A percentile compares a stretch with the other conserved stretches of the same genome.
phyloP scores from a whole-genome alignment of 495 filamentous ascomycete species.

The Penicillium mononematosum region DNA sequence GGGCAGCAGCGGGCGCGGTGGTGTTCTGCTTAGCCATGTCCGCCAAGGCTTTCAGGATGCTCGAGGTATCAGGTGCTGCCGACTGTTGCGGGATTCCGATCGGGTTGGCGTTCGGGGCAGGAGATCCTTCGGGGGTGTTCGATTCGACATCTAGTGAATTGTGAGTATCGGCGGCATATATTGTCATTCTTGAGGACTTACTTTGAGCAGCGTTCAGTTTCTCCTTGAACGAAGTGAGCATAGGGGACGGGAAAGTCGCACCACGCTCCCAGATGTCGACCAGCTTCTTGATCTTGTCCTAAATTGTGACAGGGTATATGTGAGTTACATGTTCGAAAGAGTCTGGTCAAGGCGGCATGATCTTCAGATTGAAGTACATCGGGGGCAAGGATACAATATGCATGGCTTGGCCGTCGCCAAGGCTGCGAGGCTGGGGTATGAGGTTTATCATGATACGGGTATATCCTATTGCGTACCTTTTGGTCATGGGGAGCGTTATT shows the following conservation, averaged over 20 bases:
- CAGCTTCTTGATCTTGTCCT: conserved; percentile 96
- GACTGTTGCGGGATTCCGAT: conserved; percentile 36
- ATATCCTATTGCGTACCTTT: conserved; percentile 79
- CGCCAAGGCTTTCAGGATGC: conserved; percentile 78
- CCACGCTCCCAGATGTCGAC: conserved; percentile 98
- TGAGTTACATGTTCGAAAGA: conserved; percentile 40
- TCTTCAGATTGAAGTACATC: conserved; percentile 28
- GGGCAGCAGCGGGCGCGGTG: conserved; percentile 54
- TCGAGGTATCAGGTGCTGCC: conserved; percentile 59
- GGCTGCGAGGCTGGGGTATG: neutral
- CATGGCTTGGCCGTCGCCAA: neutral
- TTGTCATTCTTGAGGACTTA: conserved; percentile 44
- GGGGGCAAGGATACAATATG: conserved; percentile 23
- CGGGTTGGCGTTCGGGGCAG: conserved; percentile 57
- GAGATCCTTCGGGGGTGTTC: conserved; percentile 78
- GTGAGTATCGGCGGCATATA: conserved; percentile 22
- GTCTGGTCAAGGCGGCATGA: conserved; percentile 12
- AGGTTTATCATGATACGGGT: conserved; percentile 21
- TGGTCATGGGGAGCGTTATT: conserved; percentile 87
- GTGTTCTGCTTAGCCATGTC: conserved; percentile 83
- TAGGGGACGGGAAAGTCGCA: conserved; percentile 77
- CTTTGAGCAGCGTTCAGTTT: conserved; percentile 68
- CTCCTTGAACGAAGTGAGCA: conserved; percentile 84
- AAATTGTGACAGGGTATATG: conserved; percentile 44
- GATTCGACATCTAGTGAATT: conserved; percentile 56